A percentile compares a stretch with the other conserved stretches of the same genome.
These are phyloP conservation scores for Phellopilus nigrolimitatus DNA, from an alignment of 1,284 basidiomycete species.

Conservation along the genomic window DNA sequence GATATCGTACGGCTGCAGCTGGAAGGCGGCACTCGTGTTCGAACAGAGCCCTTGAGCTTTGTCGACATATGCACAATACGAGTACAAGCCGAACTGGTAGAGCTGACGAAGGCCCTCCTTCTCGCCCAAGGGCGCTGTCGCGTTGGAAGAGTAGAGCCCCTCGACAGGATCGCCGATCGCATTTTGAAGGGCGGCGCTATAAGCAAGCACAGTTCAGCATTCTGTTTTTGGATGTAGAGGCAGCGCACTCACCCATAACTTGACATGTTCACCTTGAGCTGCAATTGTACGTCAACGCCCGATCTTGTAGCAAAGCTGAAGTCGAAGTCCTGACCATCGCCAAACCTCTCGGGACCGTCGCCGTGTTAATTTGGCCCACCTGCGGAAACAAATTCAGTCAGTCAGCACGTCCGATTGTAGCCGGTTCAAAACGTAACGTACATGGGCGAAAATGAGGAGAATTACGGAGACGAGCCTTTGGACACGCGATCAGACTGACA, in stretches of 20 bases:
- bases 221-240: conserved; percentile 3
- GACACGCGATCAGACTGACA: background rate
- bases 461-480: conserved; percentile 58
- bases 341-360: conserved; percentile 62
- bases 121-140: conserved; percentile 53
- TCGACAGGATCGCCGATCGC: conserved; percentile 55
- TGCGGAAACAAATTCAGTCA: conserved; percentile 30
- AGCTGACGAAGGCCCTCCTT: conserved; percentile 58
- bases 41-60: conserved; percentile 58
- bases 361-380: conserved; percentile 79
- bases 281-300: conserved; percentile 11
- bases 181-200: conserved; percentile 45
- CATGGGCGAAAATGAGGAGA: conserved; percentile 76
- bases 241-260: conserved; percentile 67
- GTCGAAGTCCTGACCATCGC: conserved; percentile 51
- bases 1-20: conserved; percentile 56
- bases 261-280: conserved; percentile 69
- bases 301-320: background rate
- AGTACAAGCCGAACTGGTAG: conserved; percentile 76
- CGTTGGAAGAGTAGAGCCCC: conserved; percentile 65
- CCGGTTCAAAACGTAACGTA: conserved; percentile 35
- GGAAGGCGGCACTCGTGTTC: conserved; percentile 51
- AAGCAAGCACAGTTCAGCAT: background rate
- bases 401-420: conserved; percentile 3
- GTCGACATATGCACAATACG: conserved; percentile 67